phyloP scores from a whole-genome alignment of 208 protist genomes.

The Tritrichomonas musculus region DNA sequence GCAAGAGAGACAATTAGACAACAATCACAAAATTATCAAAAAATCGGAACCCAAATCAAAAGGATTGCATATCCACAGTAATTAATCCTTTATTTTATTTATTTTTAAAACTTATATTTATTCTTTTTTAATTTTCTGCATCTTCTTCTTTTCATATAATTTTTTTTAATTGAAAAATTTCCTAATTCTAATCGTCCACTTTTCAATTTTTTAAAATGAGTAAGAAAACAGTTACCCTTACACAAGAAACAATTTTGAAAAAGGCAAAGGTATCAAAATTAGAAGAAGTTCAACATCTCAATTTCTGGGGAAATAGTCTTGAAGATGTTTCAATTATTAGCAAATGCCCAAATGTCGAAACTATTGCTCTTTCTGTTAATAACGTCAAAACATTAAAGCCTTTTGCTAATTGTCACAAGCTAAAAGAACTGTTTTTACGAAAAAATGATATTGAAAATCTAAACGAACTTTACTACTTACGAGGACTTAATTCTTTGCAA shows the following conservation, averaged over 20 bases:
- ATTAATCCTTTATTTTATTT: too few species aligned
- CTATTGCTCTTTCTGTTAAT: background rate
- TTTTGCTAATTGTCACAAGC: background rate
- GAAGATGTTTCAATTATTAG: background rate
- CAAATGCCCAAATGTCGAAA: background rate
- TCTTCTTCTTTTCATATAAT: too few species aligned
- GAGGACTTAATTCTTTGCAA: background rate
- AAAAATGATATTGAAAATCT: background rate
- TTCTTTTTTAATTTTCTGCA: too few species aligned
- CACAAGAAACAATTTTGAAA: background rate
- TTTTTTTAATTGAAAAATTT: too few species aligned
- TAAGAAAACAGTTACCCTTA: too few species aligned
- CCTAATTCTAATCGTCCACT: too few species aligned
- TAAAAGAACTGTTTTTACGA: background rate
- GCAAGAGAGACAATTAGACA: too few species aligned
- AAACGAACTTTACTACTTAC: background rate
- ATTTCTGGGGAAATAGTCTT: background rate
- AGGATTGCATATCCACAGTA: too few species aligned
- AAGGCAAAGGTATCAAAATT: background rate
- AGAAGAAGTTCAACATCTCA: background rate
- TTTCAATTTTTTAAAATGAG: too few species aligned
- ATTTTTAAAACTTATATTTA: too few species aligned
- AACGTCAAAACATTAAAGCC: background rate
- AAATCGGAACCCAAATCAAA: too few species aligned
- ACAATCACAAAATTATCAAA: too few species aligned